These are phyloP conservation scores for Pisolithus tinctorius DNA, from an alignment of 768 basidiomycete species.

Conservation along the genomic window DNA sequence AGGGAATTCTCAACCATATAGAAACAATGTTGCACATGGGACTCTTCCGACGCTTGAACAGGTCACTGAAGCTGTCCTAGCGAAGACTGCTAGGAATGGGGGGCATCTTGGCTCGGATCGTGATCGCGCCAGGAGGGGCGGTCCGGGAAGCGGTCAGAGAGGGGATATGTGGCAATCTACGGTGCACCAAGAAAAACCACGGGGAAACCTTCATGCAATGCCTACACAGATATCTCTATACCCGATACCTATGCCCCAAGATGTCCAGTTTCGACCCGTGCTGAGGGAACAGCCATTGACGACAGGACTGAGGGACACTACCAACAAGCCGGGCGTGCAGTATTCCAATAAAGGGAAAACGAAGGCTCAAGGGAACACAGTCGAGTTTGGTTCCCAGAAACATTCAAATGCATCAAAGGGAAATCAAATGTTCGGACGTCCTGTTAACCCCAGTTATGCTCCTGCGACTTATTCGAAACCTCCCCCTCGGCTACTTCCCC, in stretches of 20 bases:
- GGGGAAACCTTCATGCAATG: background rate
- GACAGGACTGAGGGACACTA: slow-evolving; percentile 1
- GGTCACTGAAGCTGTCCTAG: slow-evolving; percentile 8
- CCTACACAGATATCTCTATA: slow-evolving; percentile 9
- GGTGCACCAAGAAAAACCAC: background rate
- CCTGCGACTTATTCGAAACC: background rate
- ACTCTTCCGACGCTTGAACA: slow-evolving; percentile 15
- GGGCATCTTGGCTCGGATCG: background rate
- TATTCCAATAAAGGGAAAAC: slow-evolving; percentile 4
- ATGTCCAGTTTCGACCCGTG: background rate
- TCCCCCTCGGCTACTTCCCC: slow-evolving; percentile 1
- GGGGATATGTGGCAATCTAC: background rate
- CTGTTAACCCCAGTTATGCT: background rate
- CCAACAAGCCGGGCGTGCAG: slow-evolving; percentile 3
- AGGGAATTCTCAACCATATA: background rate
- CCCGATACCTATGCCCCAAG: slow-evolving; percentile 6
- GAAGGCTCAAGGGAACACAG: background rate
- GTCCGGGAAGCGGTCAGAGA: background rate
- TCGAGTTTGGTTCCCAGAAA: background rate
- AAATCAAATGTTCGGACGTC: slow-evolving; percentile 13
- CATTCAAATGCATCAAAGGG: background rate
- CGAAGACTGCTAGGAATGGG: slow-evolving; percentile 2
- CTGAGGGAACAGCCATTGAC: slow-evolving; percentile 7
- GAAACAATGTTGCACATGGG: background rate
- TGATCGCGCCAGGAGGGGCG: slow-evolving; percentile 3